A percentile compares a stretch with the other conserved stretches of the same genome.
These are phyloP conservation scores for Besnoitia besnoiti DNA, from an alignment of 169 alveolate species.

Conservation along the genomic window DNA sequence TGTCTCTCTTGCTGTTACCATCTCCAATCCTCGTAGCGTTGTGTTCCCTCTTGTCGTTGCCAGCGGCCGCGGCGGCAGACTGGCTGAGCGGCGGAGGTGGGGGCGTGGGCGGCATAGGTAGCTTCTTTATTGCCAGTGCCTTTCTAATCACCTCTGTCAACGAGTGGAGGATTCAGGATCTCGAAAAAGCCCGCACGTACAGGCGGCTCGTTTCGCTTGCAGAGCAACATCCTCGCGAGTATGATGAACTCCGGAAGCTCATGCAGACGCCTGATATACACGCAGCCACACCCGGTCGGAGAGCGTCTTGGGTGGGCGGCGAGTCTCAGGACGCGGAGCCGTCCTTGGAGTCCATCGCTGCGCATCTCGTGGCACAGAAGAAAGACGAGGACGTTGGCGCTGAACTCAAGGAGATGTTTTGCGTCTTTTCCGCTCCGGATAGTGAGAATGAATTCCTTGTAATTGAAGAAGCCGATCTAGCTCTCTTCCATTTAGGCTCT, in stretches of 20 bases:
- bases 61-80: conserved; percentile 60
- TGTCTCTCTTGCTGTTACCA: conserved; percentile 57
- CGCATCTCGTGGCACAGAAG: conserved; percentile 14
- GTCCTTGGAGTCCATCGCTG: conserved; percentile 18
- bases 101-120: conserved; percentile 57
- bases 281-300: not conserved
- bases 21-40: conserved; percentile 63
- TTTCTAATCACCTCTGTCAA: conserved; percentile 34
- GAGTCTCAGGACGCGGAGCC: not conserved
- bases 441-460: not conserved
- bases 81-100: conserved; percentile 65
- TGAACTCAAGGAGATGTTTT: not conserved
- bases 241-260: not conserved
- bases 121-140: conserved; percentile 38
- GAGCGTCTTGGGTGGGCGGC: not conserved
- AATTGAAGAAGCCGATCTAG: not conserved
- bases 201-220: conserved; percentile 2
- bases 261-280: not conserved
- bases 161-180: conserved; percentile 28
- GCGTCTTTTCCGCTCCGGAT: not conserved
- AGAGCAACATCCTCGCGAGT: conserved; percentile 32
- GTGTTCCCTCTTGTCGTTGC: conserved; percentile 55
- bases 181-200: not conserved
- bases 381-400: conserved; percentile 28
- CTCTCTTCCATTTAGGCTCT: too few species aligned